Evolutionary conservation across 2,329 filamentous ascomycete genomes (phyloP), one percentile per base, ranked within the genome.

Genomic region (Colletotrichum limetticola): DNA sequence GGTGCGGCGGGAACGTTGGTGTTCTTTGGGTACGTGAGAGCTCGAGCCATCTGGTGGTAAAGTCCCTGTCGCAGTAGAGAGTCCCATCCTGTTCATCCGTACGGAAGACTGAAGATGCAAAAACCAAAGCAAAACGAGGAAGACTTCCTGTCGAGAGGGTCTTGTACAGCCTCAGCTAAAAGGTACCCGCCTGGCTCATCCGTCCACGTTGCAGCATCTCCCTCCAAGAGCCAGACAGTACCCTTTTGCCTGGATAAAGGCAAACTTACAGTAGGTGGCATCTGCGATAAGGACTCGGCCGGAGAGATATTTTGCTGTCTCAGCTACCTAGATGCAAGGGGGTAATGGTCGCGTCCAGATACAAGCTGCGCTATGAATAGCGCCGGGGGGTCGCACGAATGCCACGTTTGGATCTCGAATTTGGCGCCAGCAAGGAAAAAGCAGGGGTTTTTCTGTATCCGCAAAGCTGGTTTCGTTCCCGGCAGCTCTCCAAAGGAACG

Each of bases 391-490:
- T 24, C 46, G 24, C 22, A 24, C 26, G 16, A 11, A 26, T 8
- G 52, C 49, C 49, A 49, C 26, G 66, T 52, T 56, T 16, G 24
- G 66, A 56, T 56, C 59, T 37, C 46, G 60, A 49, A 32, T 49
- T 42, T 42, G 42, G 42, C 42, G 42, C 16, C 42, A 49, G 42
- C 42, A 49, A 49, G 42, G 42, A 19, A n/a, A 49, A 49, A 14
- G 60, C 60, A 66, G 62, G 68, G 63, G 56, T 56, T 32, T 32
- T 32, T 55, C 19, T 49, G 8, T 35, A 42, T 42, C 42, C 42
- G 42, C 19, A 49, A 55, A 67, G 68, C 42, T 67, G 68, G 46
- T 60, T 71, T 71, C 63, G 63, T 56, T 70, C 49, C n/a, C 22
- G 42, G 8, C 5, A 28, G 52, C 26, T 35, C 11, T 12, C 32